phyloP scores from a whole-genome alignment of 1,284 basidiomycete species.

The Golubevia sp. region DNA sequence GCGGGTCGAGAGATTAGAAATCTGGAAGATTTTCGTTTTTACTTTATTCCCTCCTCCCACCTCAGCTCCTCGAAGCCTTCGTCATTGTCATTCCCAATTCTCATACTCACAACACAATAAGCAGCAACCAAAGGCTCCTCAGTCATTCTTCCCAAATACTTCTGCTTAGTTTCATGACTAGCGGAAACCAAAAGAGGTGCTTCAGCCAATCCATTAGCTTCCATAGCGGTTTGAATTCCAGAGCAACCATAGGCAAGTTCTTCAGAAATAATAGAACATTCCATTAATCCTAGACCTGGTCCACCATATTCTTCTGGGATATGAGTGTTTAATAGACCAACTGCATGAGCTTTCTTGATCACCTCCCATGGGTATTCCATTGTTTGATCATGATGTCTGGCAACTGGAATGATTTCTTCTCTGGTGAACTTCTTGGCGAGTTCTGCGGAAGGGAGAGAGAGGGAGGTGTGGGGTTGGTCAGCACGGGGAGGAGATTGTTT shows the following conservation, averaged over 20 bases:
- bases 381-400: constrained; percentile 61
- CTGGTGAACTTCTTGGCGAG: constrained; percentile 65
- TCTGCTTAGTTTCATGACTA: constrained; percentile 65
- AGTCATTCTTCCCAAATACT: constrained; percentile 68
- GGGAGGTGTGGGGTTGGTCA: neutral
- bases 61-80: neutral
- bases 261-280: constrained; percentile 65
- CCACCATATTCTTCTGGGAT: constrained; percentile 67
- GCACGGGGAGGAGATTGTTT: no score
- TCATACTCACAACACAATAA: constrained; percentile 63
- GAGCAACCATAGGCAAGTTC: constrained; percentile 67
- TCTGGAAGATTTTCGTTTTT: neutral
- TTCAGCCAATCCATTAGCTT: constrained; percentile 66
- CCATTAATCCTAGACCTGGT: constrained; percentile 65
- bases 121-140: constrained; percentile 68
- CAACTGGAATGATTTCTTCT: constrained; percentile 66
- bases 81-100: neutral
- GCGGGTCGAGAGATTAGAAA: neutral
- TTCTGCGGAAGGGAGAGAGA: constrained; percentile 49
- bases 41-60: neutral
- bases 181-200: constrained; percentile 66
- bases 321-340: constrained; percentile 65
- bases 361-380: constrained; percentile 66
- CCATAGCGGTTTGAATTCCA: constrained; percentile 66
- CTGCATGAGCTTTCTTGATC: constrained; percentile 66